Conservation (phyloP, 2,329 filamentous ascomycete species). For the Epichloe festucae region DNA sequence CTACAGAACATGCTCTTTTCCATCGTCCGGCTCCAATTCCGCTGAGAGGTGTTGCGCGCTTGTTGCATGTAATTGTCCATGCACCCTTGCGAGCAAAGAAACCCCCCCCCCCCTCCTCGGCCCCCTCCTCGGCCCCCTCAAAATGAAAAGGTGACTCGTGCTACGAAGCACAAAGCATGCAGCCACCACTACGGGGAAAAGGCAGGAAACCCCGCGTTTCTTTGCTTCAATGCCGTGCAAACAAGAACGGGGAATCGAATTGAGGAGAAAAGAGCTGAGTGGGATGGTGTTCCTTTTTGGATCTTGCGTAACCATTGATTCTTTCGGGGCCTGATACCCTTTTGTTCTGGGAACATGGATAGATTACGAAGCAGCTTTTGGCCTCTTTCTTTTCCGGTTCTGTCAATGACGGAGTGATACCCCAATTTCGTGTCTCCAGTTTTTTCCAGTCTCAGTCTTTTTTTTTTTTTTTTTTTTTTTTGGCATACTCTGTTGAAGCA, state of each 20-base stretch:
- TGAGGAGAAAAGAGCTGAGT: not conserved
- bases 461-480: not conserved
- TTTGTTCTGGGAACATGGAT: not conserved
- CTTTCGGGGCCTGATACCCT: not conserved
- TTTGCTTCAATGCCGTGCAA: not conserved
- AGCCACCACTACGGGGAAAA: not conserved
- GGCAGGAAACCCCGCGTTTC: not conserved
- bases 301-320: not conserved
- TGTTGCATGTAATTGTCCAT: not conserved
- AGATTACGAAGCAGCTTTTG: not conserved
- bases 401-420: slow-evolving; percentile 1
- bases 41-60: not conserved
- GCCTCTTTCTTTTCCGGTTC: not conserved
- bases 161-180: not conserved
- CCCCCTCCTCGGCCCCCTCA: not conserved
- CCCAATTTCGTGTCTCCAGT: not conserved
- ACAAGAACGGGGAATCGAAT: not conserved
- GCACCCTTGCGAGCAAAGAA: not conserved
- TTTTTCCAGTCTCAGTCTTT: too few relatives aligned
- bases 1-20: slow-evolving; percentile 62
- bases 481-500: not conserved
- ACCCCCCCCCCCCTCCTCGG: not conserved
- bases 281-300: not conserved
- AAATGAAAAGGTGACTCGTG: not conserved
- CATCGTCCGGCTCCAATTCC: slow-evolving; percentile 51